Evolutionary conservation across 2,329 filamentous ascomycete genomes (phyloP).

Genomic region (Penicillium sp.): DNA sequence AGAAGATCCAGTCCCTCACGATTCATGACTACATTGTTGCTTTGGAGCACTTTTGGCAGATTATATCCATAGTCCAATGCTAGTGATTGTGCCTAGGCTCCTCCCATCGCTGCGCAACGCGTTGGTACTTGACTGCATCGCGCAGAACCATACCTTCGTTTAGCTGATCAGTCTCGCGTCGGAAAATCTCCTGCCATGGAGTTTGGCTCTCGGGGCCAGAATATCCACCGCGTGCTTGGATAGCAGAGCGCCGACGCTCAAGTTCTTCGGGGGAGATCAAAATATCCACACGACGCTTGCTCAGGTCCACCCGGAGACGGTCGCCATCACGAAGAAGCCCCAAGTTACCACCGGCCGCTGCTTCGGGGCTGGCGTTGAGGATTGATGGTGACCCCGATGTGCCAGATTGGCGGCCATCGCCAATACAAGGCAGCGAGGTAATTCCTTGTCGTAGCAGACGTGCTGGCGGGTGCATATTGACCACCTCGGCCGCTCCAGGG

Average conservation of each 20-base stretch:
- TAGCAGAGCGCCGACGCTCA: slow-evolving; percentile 33
- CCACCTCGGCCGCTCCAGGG: slow-evolving; percentile 49
- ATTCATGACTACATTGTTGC: neutral
- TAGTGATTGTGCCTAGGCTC: slow-evolving; percentile 40
- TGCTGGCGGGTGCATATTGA: slow-evolving; percentile 49
- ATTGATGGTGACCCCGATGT: slow-evolving; percentile 53
- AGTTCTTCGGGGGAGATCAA: slow-evolving; percentile 39
- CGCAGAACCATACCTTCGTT: slow-evolving; percentile 47
- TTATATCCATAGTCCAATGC: neutral
- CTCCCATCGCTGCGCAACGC: slow-evolving; percentile 42
- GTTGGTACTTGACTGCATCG: slow-evolving; percentile 44
- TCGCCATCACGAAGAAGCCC: slow-evolving; percentile 49
- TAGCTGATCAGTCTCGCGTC: slow-evolving; percentile 43
- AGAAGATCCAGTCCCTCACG: too few relatives aligned
- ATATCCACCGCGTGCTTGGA: slow-evolving; percentile 39
- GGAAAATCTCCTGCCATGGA: slow-evolving; percentile 49
- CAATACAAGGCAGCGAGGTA: slow-evolving; percentile 47
- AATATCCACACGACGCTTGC: slow-evolving; percentile 46
- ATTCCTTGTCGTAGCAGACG: slow-evolving; percentile 45
- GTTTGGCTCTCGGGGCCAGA: slow-evolving; percentile 41
- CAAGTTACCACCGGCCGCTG: slow-evolving; percentile 50
- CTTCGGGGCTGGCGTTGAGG: slow-evolving; percentile 52
- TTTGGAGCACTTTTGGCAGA: neutral
- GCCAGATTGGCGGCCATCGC: slow-evolving; percentile 52
- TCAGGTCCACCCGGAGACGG: slow-evolving; percentile 47